phyloP scores from a whole-genome alignment of 225 moss, liverwort and hornwort species.

The Pseudisothecium myosuroides region DNA sequence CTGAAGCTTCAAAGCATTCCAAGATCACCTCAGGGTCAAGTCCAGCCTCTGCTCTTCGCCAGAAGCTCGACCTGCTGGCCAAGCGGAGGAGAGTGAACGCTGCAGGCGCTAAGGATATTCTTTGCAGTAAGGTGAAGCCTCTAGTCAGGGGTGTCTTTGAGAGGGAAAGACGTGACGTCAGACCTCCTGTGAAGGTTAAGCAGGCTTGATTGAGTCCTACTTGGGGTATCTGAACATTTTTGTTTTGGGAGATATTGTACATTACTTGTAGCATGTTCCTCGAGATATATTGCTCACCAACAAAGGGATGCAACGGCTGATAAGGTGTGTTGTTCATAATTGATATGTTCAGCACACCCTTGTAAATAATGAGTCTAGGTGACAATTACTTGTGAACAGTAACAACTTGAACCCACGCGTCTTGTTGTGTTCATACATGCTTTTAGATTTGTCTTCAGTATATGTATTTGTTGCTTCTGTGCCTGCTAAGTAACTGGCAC shows the following conservation, averaged over 20 bases:
- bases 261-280: background rate
- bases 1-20: slow-evolving; percentile 5
- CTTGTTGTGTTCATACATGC: background rate
- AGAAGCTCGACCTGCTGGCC: slow-evolving; percentile 66
- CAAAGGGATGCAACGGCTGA: background rate
- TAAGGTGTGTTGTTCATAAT: background rate
- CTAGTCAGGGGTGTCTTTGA: slow-evolving; percentile 29
- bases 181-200: slow-evolving; percentile 49
- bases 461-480: background rate
- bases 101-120: slow-evolving; percentile 49
- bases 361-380: background rate
- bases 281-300: background rate
- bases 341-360: background rate
- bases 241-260: background rate
- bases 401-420: background rate
- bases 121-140: slow-evolving; percentile 71
- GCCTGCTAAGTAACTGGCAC: background rate
- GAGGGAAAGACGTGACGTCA: slow-evolving; percentile 13
- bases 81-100: slow-evolving; percentile 73
- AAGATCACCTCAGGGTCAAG: background rate
- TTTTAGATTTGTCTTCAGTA: background rate
- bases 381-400: background rate
- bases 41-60: slow-evolving; percentile 27
- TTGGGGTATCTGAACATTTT: background rate
- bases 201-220: slow-evolving; percentile 14